A percentile compares a stretch with the other conserved stretches of the same genome.
phyloP scores from a whole-genome alignment of 2,329 filamentous ascomycete genomes.

The Penicillium sp. region DNA sequence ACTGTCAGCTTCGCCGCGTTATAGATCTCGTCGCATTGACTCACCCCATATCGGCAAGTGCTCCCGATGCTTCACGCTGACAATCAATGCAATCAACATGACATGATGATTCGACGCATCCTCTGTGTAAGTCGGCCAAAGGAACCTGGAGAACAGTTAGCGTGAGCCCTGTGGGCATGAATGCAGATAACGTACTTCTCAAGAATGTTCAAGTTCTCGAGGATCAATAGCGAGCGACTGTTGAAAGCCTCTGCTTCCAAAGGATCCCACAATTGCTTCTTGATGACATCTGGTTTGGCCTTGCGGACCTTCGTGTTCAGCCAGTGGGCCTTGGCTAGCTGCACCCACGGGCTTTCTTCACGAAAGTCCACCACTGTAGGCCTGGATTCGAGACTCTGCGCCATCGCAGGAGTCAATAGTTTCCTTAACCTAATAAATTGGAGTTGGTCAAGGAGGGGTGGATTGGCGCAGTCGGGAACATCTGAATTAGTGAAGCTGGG shows the following conservation, averaged over 20 bases:
- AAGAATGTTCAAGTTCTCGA: constrained; percentile 87
- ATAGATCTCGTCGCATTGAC: constrained; percentile 27
- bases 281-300: constrained; percentile 77
- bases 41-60: constrained; percentile 82
- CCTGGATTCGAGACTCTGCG: constrained; percentile 48
- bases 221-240: constrained; percentile 70
- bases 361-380: constrained; percentile 45
- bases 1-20: constrained; percentile 30
- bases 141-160: constrained; percentile 59
- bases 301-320: constrained; percentile 70
- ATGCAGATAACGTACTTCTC: constrained; percentile 59
- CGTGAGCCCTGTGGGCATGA: constrained; percentile 19
- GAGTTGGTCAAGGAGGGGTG: constrained; percentile 19
- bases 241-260: constrained; percentile 79
- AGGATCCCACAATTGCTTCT: constrained; percentile 83
- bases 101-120: constrained; percentile 90
- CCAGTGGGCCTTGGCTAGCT: constrained; percentile 83
- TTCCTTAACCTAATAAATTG: constrained; percentile 26
- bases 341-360: constrained; percentile 51
- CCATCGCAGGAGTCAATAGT: constrained; percentile 55
- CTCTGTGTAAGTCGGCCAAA: constrained; percentile 91
- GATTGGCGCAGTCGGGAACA: constrained; percentile 32
- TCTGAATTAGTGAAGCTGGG: constrained; percentile 26
- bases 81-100: constrained; percentile 77
- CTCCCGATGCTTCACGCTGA: constrained; percentile 85